These are phyloP conservation scores for Eimeria necatrix DNA, from an alignment of 169 alveolate species.

Conservation along the genomic window DNA sequence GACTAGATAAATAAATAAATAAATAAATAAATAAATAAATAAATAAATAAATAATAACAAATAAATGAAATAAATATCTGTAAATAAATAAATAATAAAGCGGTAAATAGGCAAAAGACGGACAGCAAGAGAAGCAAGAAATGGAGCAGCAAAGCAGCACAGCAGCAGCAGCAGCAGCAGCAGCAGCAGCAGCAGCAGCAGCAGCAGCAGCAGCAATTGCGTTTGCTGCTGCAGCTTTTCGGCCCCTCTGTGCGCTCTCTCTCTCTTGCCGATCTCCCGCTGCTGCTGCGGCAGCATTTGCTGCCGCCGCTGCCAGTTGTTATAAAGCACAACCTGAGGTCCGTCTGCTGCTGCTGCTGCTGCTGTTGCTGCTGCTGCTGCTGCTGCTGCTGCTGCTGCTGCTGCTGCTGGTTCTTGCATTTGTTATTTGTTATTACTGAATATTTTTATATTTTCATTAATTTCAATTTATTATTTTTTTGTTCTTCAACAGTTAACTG, in stretches of 20 bases:
- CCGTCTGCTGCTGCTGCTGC: background rate
- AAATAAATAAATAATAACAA: too few species aligned
- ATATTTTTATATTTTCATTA: too few species aligned
- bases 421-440: background rate
- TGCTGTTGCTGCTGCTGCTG: background rate
- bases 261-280: constrained; percentile 12
- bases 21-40: too few species aligned
- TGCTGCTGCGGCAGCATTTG: constrained; percentile 49
- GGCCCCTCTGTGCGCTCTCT: background rate
- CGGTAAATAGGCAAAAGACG: background rate
- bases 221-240: background rate
- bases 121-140: background rate
- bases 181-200: constrained; percentile 2
- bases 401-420: background rate
- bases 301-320: constrained; percentile 57
- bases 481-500: too few species aligned
- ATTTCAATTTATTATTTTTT: too few species aligned
- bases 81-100: too few species aligned
- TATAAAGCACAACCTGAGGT: background rate
- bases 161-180: background rate
- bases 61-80: too few species aligned
- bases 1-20: too few species aligned
- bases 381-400: constrained; percentile 6
- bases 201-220: constrained; percentile 15
- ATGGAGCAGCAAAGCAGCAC: background rate